These are phyloP conservation scores for Kwoniella newhampshirensis DNA, from an alignment of 768 basidiomycete species.

Conservation along the genomic window DNA sequence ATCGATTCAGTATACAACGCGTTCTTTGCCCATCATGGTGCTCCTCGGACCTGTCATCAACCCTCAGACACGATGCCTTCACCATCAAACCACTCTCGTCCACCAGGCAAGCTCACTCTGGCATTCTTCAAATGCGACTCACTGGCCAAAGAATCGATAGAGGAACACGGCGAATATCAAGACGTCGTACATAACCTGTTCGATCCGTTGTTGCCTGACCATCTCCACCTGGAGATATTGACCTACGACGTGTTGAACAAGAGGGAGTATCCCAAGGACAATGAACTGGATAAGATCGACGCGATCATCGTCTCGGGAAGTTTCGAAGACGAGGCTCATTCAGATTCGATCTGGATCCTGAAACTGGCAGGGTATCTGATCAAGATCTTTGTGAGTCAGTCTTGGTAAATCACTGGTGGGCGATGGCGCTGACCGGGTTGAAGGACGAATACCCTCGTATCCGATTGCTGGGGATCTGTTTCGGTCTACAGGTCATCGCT, in stretches of 20 bases:
- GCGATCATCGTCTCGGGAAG: conserved; percentile 37
- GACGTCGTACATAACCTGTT: conserved; percentile 44
- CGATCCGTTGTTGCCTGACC: conserved; percentile 30
- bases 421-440: neutral
- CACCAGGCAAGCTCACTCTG: conserved; percentile 26
- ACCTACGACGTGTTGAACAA: conserved; percentile 37
- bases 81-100: too few relatives aligned
- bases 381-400: conserved; percentile 26
- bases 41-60: too few relatives aligned
- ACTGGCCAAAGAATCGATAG: conserved; percentile 23
- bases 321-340: conserved; percentile 43
- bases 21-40: too few relatives aligned
- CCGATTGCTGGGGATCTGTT: conserved; percentile 39
- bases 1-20: too few relatives aligned
- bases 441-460: conserved; percentile 38
- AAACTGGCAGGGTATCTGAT: conserved; percentile 40
- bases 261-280: conserved; percentile 38
- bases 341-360: conserved; percentile 39
- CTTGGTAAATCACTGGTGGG: too few relatives aligned
- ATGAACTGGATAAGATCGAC: conserved; percentile 33
- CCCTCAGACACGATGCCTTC: too few relatives aligned
- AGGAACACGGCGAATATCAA: conserved; percentile 37
- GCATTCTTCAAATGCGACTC: conserved; percentile 42
- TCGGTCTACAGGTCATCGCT: conserved; percentile 40
- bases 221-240: conserved; percentile 27